These are phyloP conservation scores for Stagonosporopsis cucurbitacearum DNA, from an alignment of 2,329 filamentous ascomycete genomes.

Conservation along the genomic window DNA sequence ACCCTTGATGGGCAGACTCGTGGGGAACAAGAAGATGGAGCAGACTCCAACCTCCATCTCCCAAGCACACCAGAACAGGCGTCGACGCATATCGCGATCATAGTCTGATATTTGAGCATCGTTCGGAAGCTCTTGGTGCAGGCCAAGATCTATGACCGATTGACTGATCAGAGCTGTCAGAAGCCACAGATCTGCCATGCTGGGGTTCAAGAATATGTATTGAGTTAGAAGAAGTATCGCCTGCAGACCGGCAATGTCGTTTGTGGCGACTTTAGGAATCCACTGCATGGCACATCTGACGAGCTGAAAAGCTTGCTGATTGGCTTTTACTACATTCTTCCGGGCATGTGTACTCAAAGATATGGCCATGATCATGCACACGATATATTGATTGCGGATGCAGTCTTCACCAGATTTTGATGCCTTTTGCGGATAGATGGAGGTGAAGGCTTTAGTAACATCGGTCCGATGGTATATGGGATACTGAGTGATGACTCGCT, in stretches of 20 bases:
- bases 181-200: slow-evolving; percentile 47
- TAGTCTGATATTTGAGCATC: slow-evolving; percentile 35
- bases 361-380: slow-evolving; percentile 49
- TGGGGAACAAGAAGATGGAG: slow-evolving; percentile 42
- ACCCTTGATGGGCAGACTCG: slow-evolving; percentile 38
- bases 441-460: slow-evolving; percentile 43
- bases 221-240: slow-evolving; percentile 46
- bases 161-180: slow-evolving; percentile 47
- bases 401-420: slow-evolving; percentile 34
- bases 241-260: slow-evolving; percentile 44
- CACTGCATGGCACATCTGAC: slow-evolving; percentile 47
- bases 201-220: slow-evolving; percentile 47
- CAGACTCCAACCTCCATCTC: slow-evolving; percentile 49
- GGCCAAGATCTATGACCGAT: slow-evolving; percentile 45
- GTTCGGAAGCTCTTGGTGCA: slow-evolving; percentile 46
- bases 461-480: slow-evolving; percentile 48
- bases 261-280: slow-evolving; percentile 46
- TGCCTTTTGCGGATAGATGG: slow-evolving; percentile 39
- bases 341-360: slow-evolving; percentile 45
- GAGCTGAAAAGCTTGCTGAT: slow-evolving; percentile 40
- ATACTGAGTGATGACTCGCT: slow-evolving; percentile 46
- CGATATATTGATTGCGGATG: slow-evolving; percentile 43
- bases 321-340: slow-evolving; percentile 43
- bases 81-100: slow-evolving; percentile 47
- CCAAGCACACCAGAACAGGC: slow-evolving; percentile 48